Percentiles rank a stretch among this genome's conserved stretches.
These are phyloP conservation scores for Polytrichum formosum DNA, from an alignment of 225 moss, liverwort and hornwort species.

Conservation along the genomic window DNA sequence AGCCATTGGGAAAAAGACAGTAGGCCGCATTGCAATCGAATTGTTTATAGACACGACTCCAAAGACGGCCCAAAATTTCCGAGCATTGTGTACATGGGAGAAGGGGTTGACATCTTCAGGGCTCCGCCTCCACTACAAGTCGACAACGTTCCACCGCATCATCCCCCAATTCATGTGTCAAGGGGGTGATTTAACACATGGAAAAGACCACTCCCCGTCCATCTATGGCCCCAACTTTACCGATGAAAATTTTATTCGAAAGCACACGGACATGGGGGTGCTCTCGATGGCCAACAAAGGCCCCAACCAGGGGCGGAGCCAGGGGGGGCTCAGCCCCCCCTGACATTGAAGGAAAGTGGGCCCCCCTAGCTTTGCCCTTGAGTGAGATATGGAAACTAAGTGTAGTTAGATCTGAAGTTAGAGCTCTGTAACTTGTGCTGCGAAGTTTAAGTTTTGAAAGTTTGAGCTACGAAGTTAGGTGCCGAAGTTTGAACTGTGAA, in stretches of 20 bases:
- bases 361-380: too few relatives aligned
- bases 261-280: constrained; percentile 42
- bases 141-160: constrained; percentile 35
- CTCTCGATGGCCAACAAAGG: constrained; percentile 56
- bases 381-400: too few relatives aligned
- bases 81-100: constrained; percentile 44
- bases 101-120: constrained; percentile 26
- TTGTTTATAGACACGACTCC: constrained; percentile 34
- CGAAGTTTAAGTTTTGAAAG: too few relatives aligned
- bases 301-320: too few relatives aligned
- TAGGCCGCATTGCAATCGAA: constrained; percentile 36
- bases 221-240: constrained; percentile 42
- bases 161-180: constrained; percentile 51
- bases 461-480: too few relatives aligned
- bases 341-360: too few relatives aligned
- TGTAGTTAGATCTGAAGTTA: too few relatives aligned
- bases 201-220: constrained; percentile 31
- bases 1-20: constrained; percentile 16
- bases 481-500: too few relatives aligned
- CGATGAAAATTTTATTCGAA: constrained; percentile 38
- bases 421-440: too few relatives aligned
- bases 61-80: constrained; percentile 43
- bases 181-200: constrained; percentile 49
- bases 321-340: too few relatives aligned
- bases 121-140: constrained; percentile 34